Base-by-base conservation (phyloP, 2,329 filamentous ascomycete genomes). In the Aspergillus phoenicis region DNA sequence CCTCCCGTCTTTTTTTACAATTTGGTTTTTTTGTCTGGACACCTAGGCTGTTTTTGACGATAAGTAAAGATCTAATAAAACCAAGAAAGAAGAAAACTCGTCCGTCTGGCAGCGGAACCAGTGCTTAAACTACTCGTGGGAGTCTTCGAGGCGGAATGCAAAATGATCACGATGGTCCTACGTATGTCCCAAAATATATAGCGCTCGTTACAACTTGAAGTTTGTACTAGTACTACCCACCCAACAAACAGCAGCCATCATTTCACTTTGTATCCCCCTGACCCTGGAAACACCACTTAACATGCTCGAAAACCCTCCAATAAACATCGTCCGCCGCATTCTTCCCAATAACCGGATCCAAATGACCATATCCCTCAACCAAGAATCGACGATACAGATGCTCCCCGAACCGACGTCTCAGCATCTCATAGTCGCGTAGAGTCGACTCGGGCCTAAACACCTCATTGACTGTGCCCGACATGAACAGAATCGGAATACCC, bases 381-480 rank as follows among this genome's bases (percentile, higher is more conserved):
- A 69, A 22, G 13, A 65, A 65, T 13, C 69, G 57, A 3, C 63
- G 64, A 48, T 69, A 71, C 4, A 56, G 8, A 11, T 17, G 36
- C 53, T 65, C 62, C 0, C 66, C 67, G 55, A 72, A 70, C 13
- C 38, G 48, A 24, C 61, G 58, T 2, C 68, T 57, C 22, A 73
- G 45, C 22, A 64, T 58, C 57, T 68, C 68, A 48, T 71, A 72
- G 39, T 65, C 66, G 24, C 57, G 58, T 13, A 67, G 53, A 3
- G 70, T 73, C 2, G 63, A 64, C 61, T 71, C 65, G 0, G 70
- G 68, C 2, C 53, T 54, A 26, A 66, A 74, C 0, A 74, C 70
- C 57, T 66, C 62, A 53, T 73, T 73, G 1, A 68, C 64, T 4
- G 61, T 49, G 0, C 70, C 68, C 1, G 66, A 69, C 4, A 73